Conservation (phyloP, 2,329 filamentous ascomycete species). For the Penicillium crustosum region DNA sequence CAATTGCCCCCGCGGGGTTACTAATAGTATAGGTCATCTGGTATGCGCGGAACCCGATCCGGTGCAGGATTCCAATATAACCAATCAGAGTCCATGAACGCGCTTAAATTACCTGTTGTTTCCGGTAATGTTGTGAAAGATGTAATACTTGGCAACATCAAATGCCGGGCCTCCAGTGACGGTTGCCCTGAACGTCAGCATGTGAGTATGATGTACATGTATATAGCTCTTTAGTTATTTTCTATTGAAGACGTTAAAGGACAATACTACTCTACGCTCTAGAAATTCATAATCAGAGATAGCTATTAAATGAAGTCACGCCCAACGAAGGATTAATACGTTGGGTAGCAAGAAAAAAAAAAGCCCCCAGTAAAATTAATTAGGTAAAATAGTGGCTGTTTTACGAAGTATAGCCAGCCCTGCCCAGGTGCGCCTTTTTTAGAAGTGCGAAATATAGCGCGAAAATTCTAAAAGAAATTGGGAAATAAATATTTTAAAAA, state of each 20-base stretch:
- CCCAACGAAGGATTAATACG: background rate
- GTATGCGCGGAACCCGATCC: constrained; percentile 6
- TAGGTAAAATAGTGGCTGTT: constrained; percentile 20
- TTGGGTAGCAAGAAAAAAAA: constrained; percentile 9
- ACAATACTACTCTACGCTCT: background rate
- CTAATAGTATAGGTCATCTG: constrained; percentile 7
- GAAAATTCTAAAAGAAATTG: background rate
- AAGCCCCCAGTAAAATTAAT: constrained; percentile 7
- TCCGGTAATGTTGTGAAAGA: background rate
- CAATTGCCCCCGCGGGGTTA: constrained; percentile 19
- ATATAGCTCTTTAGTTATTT: background rate
- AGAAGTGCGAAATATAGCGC: constrained; percentile 1
- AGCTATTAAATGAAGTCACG: background rate
- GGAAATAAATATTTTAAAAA: background rate
- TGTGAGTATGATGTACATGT: constrained; percentile 13
- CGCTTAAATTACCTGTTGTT: background rate
- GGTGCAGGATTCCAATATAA: background rate
- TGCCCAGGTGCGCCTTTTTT: background rate
- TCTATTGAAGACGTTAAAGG: background rate
- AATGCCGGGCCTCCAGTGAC: constrained; percentile 15
- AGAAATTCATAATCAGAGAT: background rate
- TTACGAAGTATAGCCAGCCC: constrained; percentile 19
- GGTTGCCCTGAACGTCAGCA: constrained; percentile 18
- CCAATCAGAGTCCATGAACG: constrained; percentile 7
- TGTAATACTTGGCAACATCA: constrained; percentile 8